Evolutionary conservation across 2,329 filamentous ascomycete species (phyloP), one percentile per base, ranked within the genome.

Genomic region (Aspergillus hortae): DNA sequence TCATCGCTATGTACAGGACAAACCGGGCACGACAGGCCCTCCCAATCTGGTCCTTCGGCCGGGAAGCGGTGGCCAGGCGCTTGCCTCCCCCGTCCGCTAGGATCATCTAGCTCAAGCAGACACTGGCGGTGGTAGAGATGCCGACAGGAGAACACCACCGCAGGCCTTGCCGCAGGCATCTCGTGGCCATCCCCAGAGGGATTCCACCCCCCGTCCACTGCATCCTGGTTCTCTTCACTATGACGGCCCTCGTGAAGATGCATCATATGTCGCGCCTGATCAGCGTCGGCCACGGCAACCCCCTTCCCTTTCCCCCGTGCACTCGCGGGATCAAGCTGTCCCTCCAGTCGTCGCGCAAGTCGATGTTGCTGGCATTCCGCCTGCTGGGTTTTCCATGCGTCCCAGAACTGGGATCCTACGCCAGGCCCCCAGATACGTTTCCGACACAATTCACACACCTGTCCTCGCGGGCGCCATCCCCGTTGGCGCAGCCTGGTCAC

Each of bases 361-460:
- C 65, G 67, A 46, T 59, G 66, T 40, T 66, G 61, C n/a, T 61
- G 55, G 27, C 60, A 62, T 51, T 70, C 60, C 15, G 64, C 63
- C 53, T 74, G 73, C 58, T 76, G 82, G 50, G 81, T 79, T 68
- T 94, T 85, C 91, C 90, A 97, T 1, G 86, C 86, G 46, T 89
- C 85, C 77, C 90, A 96, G 1, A 95, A 81, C 35, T 84, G 81
- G 0, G 83, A 81, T 0, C 89, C 87, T 0, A 90, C 86, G 0
- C 91, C 92, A 0, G 92, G 90, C 0, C 94, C 95, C 92, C 94
- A 99, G 1, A 91, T 82, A 6, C 92, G 80, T 44, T 82, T 82
- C 44, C 86, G 86, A 61, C 95, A 99, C 1, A 85, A 86, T 70
- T 96, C 92, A 67, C 95, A 99, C 0, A 87, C 87, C 49, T 92